A percentile compares a stretch with the other conserved stretches of the same genome.
Conservation (phyloP, 805 yeast genomes). For the Cyberlindnera lachancei region DNA sequence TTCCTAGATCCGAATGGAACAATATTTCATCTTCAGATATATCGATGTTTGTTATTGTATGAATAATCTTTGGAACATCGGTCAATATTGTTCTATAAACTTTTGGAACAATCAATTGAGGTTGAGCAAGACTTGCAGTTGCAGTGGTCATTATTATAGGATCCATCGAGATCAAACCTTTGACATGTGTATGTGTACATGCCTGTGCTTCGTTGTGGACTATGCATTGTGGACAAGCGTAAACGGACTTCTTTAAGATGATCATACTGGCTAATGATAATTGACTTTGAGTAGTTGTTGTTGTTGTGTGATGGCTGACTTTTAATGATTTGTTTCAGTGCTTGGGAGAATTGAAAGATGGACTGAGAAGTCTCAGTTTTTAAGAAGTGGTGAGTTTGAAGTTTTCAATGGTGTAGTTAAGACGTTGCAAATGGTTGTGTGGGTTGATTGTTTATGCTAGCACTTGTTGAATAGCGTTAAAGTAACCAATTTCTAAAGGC, state of each 20-base stretch:
- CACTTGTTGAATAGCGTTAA: too few relatives aligned
- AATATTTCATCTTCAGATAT: slow-evolving; percentile 1
- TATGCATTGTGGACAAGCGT: slow-evolving; percentile 1
- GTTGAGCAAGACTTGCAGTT: not conserved
- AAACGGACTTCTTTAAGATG: slow-evolving; percentile 1
- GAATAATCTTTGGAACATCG: not conserved
- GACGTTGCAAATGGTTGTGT: too few relatives aligned
- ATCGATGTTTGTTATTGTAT: not conserved
- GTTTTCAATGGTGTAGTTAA: too few relatives aligned
- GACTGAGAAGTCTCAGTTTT: too few relatives aligned
- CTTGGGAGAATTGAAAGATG: too few relatives aligned
- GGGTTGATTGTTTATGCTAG: too few relatives aligned
- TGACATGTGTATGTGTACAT: slow-evolving; percentile 1
- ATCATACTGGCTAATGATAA: too few relatives aligned
- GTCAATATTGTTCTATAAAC: not conserved
- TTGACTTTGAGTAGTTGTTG: too few relatives aligned
- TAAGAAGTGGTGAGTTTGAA: too few relatives aligned
- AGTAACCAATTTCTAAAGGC: too few relatives aligned
- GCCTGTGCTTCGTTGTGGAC: not conserved
- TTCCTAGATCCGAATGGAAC: slow-evolving; percentile 1
- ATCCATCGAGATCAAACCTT: not conserved
- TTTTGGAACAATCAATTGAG: not conserved
- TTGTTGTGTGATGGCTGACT: too few relatives aligned
- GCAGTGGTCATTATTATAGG: not conserved
- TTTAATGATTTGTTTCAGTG: too few relatives aligned